phyloP scores from a whole-genome alignment of 2,329 filamentous ascomycete genomes.

The Xylaria sp. region DNA sequence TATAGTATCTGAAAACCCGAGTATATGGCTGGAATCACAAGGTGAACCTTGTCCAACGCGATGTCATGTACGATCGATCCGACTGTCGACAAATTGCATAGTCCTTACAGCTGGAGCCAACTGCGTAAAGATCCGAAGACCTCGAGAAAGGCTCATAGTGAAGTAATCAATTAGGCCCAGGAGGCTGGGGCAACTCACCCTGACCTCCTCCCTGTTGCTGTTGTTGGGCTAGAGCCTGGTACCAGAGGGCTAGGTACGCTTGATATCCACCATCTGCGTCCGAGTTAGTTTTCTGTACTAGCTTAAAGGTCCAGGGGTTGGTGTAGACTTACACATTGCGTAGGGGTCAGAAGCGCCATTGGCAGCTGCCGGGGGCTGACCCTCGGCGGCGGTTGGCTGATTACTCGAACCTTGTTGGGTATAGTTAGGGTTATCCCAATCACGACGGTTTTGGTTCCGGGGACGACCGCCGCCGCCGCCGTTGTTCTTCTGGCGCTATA shows the following conservation, averaged over 20 bases:
- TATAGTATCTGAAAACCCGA: not conserved
- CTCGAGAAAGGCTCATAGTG: not conserved
- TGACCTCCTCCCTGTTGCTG: slow-evolving; percentile 42
- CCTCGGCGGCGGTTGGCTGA: slow-evolving; percentile 45
- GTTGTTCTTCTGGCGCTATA: slow-evolving; percentile 58
- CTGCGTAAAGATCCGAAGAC: not conserved
- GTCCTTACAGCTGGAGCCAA: too few relatives aligned
- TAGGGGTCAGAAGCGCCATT: slow-evolving; percentile 68
- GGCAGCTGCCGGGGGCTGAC: slow-evolving; percentile 44
- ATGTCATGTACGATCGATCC: not conserved
- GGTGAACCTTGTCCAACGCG: not conserved
- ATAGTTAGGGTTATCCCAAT: slow-evolving; percentile 58
- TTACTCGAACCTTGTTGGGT: slow-evolving; percentile 50
- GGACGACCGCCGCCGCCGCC: slow-evolving; percentile 49
- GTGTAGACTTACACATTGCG: slow-evolving; percentile 66
- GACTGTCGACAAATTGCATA: not conserved
- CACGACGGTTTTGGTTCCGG: slow-evolving; percentile 47
- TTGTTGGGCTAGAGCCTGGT: slow-evolving; percentile 66
- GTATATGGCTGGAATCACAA: not conserved
- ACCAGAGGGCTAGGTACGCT: slow-evolving; percentile 80
- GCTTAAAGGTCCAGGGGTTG: not conserved
- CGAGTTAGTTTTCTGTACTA: slow-evolving; percentile 27
- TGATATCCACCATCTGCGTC: slow-evolving; percentile 74
- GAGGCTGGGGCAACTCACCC: slow-evolving; percentile 43
- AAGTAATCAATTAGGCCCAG: slow-evolving; percentile 39